Base-by-base conservation (phyloP, 2,329 filamentous ascomycete species). In the Fusarium tuaranense region DNA sequence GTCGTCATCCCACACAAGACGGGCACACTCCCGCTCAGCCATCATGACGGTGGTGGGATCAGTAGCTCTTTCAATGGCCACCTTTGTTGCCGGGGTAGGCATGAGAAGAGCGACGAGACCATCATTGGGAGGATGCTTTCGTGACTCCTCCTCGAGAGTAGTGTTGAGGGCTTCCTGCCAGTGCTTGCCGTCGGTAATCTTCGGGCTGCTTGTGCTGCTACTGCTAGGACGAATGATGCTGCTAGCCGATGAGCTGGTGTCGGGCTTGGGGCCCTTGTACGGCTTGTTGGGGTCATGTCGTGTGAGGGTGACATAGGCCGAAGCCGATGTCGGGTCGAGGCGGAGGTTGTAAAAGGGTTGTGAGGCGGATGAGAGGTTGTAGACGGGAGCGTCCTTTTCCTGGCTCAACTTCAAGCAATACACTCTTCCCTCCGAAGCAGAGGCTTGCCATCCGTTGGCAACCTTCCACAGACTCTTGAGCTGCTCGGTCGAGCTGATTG, bases 1-100 rank as follows among this genome's bases (percentile, higher is more conserved):
- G 78, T 92, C 91, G 34, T 89, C 88, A 78, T 92, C 91, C 89
- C 92, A 95, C n/a, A 93, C 90, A 3, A 95, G 88, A 3, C 91
- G 88, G 27, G 91, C 93, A 75, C 90, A 91, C 82, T 95, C 92
- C 36, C 89, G 87, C 79, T 93, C 90, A 0, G 92, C 92, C 38
- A 91, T 89, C 68, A 87, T 86, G 5, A 91, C 86, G 12, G 92
- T 88, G 0, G 88, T 85, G 3, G 88, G 85, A 78, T 93, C 90
- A 51, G 88, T 86, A 4, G 91, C 83, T 30, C 88, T 86, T 68
- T 92, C 90, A 2, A 91, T 84, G 2, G 90, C 92, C 81, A 91
- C 87, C 53, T 88, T 89, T 0, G 91, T 89, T 14, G 92, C 91
- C 0, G 91, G 89, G 2, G 86, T 83, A 2, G 93, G 93, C 82